These are phyloP conservation scores for Plasmodium cynomolgi DNA, from an alignment of 169 alveolate genomes.

Conservation along the genomic window DNA sequence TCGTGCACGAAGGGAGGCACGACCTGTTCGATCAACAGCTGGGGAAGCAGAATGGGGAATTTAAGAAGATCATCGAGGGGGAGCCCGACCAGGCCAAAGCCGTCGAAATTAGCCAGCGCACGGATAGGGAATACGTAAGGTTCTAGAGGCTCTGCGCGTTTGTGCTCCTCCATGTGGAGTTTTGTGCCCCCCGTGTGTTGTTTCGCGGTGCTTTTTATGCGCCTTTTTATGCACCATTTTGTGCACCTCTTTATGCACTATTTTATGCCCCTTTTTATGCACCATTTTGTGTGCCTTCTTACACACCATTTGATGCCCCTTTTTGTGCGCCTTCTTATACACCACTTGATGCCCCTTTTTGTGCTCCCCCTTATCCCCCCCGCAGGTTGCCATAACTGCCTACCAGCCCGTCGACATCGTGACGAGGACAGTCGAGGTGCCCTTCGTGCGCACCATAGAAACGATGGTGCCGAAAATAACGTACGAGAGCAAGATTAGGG, in stretches of 20 bases:
- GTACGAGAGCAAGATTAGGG: constrained; percentile 85
- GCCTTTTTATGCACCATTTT: not conserved
- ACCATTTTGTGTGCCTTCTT: not conserved
- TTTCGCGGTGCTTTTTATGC: too few species aligned
- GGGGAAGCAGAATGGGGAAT: not conserved
- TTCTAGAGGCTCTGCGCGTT: not conserved
- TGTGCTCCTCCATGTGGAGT: not conserved
- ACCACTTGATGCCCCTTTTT: too few species aligned
- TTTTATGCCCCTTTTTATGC: not conserved
- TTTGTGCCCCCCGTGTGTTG: not conserved
- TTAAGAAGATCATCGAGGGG: constrained; percentile 57
- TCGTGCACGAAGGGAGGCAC: constrained; percentile 24
- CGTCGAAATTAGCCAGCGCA: constrained; percentile 77
- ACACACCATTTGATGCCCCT: not conserved
- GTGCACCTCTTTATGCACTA: not conserved
- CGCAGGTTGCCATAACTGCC: constrained; percentile 84
- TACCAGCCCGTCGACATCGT: constrained; percentile 84
- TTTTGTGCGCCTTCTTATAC: not conserved
- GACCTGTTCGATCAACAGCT: constrained; percentile 57
- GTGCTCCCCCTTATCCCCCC: not conserved
- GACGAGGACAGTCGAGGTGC: constrained; percentile 85
- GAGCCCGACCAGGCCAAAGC: constrained; percentile 78
- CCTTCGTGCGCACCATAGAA: constrained; percentile 85
- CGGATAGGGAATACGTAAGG: constrained; percentile 83
- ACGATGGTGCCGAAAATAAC: constrained; percentile 87